Percentiles rank a stretch among this genome's conserved stretches.
Evolutionary conservation across 2,329 filamentous ascomycete genomes (phyloP).

Genomic region (Stemphylium beticola): DNA sequence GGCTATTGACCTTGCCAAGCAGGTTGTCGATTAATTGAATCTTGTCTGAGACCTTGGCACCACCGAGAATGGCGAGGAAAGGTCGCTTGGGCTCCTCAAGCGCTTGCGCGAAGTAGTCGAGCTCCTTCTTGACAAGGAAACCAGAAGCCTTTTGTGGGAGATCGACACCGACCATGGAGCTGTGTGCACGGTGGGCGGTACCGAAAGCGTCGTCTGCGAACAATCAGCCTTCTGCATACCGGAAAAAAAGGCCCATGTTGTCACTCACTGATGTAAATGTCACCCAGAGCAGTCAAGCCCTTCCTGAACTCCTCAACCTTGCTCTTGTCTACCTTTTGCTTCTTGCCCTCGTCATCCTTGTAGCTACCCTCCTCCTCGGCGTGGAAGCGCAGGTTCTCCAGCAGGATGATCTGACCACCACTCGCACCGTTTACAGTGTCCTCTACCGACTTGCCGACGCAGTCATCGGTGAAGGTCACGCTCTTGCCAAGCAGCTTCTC

Average conservation of each 20-base stretch:
- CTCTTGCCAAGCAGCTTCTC: slow-evolving; percentile 86
- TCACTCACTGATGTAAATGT: slow-evolving; percentile 89
- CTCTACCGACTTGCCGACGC: slow-evolving; percentile 88
- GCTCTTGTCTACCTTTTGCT: slow-evolving; percentile 95
- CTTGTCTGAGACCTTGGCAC: slow-evolving; percentile 99
- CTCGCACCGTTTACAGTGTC: slow-evolving; percentile 83
- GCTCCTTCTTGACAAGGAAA: slow-evolving; percentile 99
- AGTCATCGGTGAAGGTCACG: slow-evolving; percentile 89
- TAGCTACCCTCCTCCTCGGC: slow-evolving; percentile 96
- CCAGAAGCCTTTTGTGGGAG: slow-evolving; percentile 96
- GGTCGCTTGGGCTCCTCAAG: slow-evolving; percentile 91
- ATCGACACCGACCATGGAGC: slow-evolving; percentile 97
- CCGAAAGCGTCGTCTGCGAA: slow-evolving; percentile 90
- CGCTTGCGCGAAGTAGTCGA: slow-evolving; percentile 98
- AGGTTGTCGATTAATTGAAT: slow-evolving; percentile 99
- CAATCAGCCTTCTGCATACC: slow-evolving; percentile 25
- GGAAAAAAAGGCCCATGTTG: neutral
- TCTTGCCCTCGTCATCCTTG: slow-evolving; percentile 94
- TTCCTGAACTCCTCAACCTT: slow-evolving; percentile 94
- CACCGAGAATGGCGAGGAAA: slow-evolving; percentile 97
- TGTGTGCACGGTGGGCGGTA: slow-evolving; percentile 97
- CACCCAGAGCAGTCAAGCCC: slow-evolving; percentile 90
- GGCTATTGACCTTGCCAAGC: slow-evolving; percentile 94
- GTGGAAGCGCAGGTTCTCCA: slow-evolving; percentile 99
- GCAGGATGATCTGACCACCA: slow-evolving; percentile 81